These are phyloP conservation scores for Phoma herbarum DNA, from an alignment of 2,329 filamentous ascomycete species.

Conservation along the genomic window DNA sequence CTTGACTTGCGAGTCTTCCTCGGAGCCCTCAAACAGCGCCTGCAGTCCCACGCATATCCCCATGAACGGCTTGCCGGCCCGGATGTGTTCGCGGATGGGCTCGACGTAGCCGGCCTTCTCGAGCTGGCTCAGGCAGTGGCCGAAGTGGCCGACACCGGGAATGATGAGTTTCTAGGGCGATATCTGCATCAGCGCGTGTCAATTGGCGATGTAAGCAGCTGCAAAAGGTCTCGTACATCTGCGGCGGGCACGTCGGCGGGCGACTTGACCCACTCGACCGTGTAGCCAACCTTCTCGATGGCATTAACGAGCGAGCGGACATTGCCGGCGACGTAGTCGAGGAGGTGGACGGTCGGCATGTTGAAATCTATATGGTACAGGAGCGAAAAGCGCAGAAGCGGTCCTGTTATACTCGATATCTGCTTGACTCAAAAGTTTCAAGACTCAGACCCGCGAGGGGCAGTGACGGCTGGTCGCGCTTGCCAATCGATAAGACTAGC, in stretches of 20 bases:
- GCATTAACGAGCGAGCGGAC: constrained; percentile 96
- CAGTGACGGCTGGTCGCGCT: constrained; percentile 16
- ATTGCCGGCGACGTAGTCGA: constrained; percentile 95
- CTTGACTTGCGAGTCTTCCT: constrained; percentile 74
- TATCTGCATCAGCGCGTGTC: constrained; percentile 47
- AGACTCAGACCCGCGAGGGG: constrained; percentile 22
- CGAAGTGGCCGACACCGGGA: constrained; percentile 96
- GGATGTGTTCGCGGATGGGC: constrained; percentile 82
- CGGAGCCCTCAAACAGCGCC: constrained; percentile 85
- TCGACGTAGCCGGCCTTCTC: constrained; percentile 82
- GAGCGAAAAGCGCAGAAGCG: neutral
- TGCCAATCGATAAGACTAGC: constrained; percentile 21
- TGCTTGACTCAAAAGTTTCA: constrained; percentile 26
- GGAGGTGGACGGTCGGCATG: constrained; percentile 81
- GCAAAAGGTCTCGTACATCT: constrained; percentile 66
- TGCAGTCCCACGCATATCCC: constrained; percentile 96
- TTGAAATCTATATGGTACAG: constrained; percentile 30
- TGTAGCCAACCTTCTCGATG: constrained; percentile 93
- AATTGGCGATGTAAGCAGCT: constrained; percentile 31
- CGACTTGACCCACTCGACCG: constrained; percentile 88
- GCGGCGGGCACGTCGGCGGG: constrained; percentile 86
- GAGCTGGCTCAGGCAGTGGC: constrained; percentile 90
- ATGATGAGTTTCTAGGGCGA: constrained; percentile 82
- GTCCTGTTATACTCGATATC: neutral
- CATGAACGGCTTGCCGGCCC: constrained; percentile 95